These are phyloP conservation scores for Effrenium voratum DNA, from an alignment of 73 alveolate species.

Conservation along the genomic window DNA sequence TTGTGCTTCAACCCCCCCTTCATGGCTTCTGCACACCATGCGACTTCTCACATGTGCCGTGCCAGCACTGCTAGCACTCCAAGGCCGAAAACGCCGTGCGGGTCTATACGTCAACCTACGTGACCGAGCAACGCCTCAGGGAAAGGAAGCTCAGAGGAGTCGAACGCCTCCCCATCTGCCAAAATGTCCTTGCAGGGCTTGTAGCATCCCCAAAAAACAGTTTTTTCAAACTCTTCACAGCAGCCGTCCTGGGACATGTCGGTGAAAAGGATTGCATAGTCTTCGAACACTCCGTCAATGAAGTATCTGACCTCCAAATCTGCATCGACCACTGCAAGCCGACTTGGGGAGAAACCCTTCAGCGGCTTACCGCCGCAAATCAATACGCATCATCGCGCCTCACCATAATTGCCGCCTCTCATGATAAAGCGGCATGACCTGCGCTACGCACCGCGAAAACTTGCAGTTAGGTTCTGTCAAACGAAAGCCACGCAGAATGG, in stretches of 20 bases:
- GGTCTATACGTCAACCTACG: background rate
- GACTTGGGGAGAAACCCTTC: background rate
- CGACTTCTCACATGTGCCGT: background rate
- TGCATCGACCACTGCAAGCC: no score
- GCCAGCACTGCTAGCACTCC: background rate
- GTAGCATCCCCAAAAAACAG: background rate
- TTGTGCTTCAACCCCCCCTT: background rate
- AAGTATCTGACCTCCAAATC: conserved; percentile 42
- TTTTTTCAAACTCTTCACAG: background rate
- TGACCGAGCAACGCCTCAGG: background rate
- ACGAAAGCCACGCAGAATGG: no score
- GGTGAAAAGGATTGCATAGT: conserved; percentile 51
- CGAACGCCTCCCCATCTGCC: conserved; percentile 29
- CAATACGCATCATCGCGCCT: background rate
- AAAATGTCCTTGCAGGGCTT: background rate
- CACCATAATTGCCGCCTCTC: conserved; percentile 44
- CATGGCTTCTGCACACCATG: background rate
- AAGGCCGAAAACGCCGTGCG: background rate
- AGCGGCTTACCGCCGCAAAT: background rate
- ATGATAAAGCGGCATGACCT: conserved; percentile 42
- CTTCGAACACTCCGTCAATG: conserved; percentile 72
- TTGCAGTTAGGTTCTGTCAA: no score
- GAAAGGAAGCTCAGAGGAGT: background rate
- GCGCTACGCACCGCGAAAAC: background rate
- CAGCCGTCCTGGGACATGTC: conserved; percentile 12